A percentile compares a stretch with the other conserved stretches of the same genome.
phyloP scores from a whole-genome alignment of 2,329 filamentous ascomycete genomes.

The Diaporthe helianthi region DNA sequence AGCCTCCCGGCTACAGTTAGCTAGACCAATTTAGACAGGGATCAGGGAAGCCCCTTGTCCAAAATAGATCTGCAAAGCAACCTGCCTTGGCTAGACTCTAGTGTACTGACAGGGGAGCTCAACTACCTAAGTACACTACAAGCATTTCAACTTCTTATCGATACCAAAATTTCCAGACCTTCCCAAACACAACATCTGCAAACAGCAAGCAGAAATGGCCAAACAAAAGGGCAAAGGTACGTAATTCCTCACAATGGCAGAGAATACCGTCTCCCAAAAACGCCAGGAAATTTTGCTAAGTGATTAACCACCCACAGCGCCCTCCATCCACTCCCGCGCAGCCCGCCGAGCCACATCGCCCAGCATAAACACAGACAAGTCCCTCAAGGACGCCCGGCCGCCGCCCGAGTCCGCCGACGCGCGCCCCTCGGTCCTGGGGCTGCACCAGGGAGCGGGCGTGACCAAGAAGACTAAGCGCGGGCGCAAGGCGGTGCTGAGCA shows the following conservation, averaged over 20 bases:
- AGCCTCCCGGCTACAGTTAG: slow-evolving; percentile 7
- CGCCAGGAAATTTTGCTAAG: neutral
- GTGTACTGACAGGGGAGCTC: neutral
- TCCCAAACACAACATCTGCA: neutral
- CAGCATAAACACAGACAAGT: slow-evolving; percentile 75
- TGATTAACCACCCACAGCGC: slow-evolving; percentile 51
- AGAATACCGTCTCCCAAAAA: too few relatives aligned
- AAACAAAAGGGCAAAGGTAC: slow-evolving; percentile 33
- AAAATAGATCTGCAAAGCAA: neutral
- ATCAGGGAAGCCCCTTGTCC: neutral
- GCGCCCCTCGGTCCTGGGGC: slow-evolving; percentile 72
- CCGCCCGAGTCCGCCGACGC: slow-evolving; percentile 55
- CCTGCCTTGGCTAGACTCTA: neutral
- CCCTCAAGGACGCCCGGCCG: slow-evolving; percentile 65
- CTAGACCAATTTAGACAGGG: neutral
- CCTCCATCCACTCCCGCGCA: slow-evolving; percentile 75
- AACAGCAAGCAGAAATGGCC: slow-evolving; percentile 28
- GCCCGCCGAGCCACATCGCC: slow-evolving; percentile 76
- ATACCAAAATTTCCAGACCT: slow-evolving; percentile 26
- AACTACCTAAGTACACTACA: neutral
- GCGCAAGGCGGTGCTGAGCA: slow-evolving; percentile 61
- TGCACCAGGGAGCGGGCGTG: slow-evolving; percentile 72
- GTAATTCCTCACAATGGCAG: neutral
- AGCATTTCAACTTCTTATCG: slow-evolving; percentile 29
- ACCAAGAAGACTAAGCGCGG: slow-evolving; percentile 68